A percentile compares a stretch with the other conserved stretches of the same genome.
Evolutionary conservation across 371 early-diverging fungal genomes (phyloP).

Genomic region (Mycotypha africana): DNA sequence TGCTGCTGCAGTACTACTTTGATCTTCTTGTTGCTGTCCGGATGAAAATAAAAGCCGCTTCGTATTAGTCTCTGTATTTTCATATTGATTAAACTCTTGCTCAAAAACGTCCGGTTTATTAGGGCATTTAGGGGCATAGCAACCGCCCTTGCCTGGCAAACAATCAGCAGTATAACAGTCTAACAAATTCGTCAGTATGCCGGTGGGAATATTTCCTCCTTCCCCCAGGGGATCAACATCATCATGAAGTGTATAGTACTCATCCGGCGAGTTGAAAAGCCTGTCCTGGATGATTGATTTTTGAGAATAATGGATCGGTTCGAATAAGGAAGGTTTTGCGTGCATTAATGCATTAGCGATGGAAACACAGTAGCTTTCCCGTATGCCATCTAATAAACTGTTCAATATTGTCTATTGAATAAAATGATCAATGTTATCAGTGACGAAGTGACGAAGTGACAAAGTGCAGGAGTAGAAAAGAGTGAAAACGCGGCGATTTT

Average conservation of each 20-base stretch:
- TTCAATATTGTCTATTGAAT: conserved; percentile 12
- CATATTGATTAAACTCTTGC: not conserved
- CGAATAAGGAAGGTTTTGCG: conserved; percentile 28
- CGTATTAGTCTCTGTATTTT: not conserved
- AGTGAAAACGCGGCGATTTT: too few relatives aligned
- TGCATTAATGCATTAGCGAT: conserved; percentile 37
- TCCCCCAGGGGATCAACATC: conserved; percentile 29
- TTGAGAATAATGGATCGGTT: conserved; percentile 39
- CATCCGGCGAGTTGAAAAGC: conserved; percentile 35
- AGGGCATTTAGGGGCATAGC: conserved; percentile 39
- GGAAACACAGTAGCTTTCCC: conserved; percentile 24
- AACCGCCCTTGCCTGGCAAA: conserved; percentile 28
- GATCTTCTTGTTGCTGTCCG: not conserved
- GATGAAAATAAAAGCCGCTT: conserved; percentile 8
- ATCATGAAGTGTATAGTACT: conserved; percentile 37
- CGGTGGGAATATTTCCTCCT: conserved; percentile 23
- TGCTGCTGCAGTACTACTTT: conserved; percentile 4
- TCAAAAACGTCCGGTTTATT: conserved; percentile 18
- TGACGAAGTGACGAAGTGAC: too few relatives aligned
- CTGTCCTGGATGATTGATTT: conserved; percentile 32
- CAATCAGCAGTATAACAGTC: conserved; percentile 33
- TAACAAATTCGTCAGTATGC: conserved; percentile 26
- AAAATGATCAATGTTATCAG: too few relatives aligned
- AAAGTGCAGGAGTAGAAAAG: too few relatives aligned
- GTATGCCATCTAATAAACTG: conserved; percentile 16